Conservation (phyloP, 495 filamentous ascomycete genomes). For the Penicillium paxilli region DNA sequence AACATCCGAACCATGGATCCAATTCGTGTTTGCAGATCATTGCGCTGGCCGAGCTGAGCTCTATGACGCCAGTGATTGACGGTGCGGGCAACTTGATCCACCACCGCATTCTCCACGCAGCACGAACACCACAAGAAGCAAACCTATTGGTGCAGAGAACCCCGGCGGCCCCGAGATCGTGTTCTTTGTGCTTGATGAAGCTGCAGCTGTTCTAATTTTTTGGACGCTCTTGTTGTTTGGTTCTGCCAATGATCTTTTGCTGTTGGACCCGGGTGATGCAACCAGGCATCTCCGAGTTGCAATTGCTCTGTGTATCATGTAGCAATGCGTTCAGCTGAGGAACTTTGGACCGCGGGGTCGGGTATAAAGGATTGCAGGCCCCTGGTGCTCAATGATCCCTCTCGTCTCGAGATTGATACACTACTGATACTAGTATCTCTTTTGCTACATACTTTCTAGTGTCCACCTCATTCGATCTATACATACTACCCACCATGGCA, state of each 20-base stretch:
- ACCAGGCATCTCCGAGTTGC: no score
- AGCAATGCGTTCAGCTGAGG: neutral
- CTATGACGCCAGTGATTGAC: neutral
- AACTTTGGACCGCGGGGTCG: neutral
- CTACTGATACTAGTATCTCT: no score
- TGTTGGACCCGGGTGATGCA: neutral
- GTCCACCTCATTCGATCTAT: no score
- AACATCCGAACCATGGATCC: neutral
- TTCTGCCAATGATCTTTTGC: neutral
- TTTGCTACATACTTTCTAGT: no score
- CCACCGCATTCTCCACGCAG: neutral
- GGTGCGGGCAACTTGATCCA: neutral
- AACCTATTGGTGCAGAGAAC: neutral
- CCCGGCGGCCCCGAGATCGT: no score
- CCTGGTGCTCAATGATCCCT: neutral
- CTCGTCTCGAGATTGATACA: no score
- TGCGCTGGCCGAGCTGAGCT: neutral
- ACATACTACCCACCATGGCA: constrained; percentile 30
- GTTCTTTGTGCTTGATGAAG: no score
- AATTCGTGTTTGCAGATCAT: neutral
- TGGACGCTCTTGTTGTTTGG: no score
- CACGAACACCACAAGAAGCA: neutral
- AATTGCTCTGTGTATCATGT: no score
- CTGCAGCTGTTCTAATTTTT: neutral
- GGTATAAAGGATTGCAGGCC: neutral